These are phyloP conservation scores for Phytophthora citrophthora DNA, from an alignment of 352 stramenopile genomes.

Conservation along the genomic window DNA sequence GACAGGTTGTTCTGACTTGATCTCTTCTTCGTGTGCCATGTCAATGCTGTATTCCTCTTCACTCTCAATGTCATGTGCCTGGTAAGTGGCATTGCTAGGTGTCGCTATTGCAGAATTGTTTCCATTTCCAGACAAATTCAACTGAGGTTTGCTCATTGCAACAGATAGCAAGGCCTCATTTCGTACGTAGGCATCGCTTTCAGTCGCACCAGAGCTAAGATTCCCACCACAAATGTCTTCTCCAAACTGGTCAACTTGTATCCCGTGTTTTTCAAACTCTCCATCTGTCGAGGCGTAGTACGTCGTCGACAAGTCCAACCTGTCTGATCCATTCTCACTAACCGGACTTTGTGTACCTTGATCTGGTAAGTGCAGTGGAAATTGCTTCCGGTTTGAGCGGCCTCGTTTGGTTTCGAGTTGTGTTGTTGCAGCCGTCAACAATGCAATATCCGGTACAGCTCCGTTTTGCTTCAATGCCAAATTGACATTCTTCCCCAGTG, in stretches of 20 bases:
- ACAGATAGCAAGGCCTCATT: neutral
- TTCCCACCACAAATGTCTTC: neutral
- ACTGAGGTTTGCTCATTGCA: neutral
- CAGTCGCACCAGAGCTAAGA: neutral
- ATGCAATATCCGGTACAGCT: neutral
- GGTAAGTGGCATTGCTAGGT: neutral
- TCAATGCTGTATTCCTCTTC: conserved; percentile 30
- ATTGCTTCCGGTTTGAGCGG: neutral
- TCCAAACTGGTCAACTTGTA: conserved; percentile 1
- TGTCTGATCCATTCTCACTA: conserved; percentile 5
- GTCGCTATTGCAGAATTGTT: neutral
- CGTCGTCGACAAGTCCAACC: conserved; percentile 24
- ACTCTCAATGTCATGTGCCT: neutral
- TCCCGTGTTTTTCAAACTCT: neutral
- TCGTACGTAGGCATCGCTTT: neutral
- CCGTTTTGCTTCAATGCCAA: conserved; percentile 8
- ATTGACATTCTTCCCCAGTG: conserved; percentile 16
- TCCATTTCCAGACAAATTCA: neutral
- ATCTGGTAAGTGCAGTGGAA: neutral
- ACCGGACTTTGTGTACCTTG: neutral
- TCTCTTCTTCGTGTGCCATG: conserved; percentile 20
- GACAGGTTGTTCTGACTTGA: neutral
- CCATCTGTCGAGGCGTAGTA: conserved; percentile 18
- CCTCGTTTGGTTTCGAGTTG: neutral
- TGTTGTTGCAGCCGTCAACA: neutral